These are phyloP conservation scores for Chytriomyces confervae DNA, from an alignment of 192 early-diverging fungal genomes.

Conservation along the genomic window DNA sequence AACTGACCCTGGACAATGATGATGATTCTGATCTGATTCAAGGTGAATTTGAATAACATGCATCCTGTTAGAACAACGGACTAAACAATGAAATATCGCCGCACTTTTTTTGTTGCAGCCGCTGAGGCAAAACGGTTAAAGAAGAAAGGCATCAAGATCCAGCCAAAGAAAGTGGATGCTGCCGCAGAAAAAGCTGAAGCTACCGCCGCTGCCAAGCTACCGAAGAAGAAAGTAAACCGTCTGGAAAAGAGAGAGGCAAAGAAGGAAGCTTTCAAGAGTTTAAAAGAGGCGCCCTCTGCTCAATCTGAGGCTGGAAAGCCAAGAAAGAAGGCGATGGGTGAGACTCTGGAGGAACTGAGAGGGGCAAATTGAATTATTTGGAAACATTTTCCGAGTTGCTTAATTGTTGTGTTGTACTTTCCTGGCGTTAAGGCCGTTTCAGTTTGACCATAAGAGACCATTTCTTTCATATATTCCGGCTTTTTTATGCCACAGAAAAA, in stretches of 20 bases:
- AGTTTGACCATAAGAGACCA: too few relatives aligned
- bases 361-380: too few relatives aligned
- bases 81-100: too few relatives aligned
- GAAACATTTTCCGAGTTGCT: too few relatives aligned
- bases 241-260: conserved; percentile 44
- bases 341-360: conserved; percentile 28
- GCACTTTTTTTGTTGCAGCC: conserved; percentile 1
- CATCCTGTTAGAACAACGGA: too few relatives aligned
- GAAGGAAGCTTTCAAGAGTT: conserved; percentile 39
- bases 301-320: conserved; percentile 24
- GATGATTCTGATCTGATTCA: conserved; percentile 66
- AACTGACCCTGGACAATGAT: conserved; percentile 60
- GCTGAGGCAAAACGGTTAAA: conserved; percentile 48
- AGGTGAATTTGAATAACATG: conserved; percentile 31
- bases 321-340: conserved; percentile 23
- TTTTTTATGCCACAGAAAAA: too few relatives aligned
- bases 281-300: conserved; percentile 34
- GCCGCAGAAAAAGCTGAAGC: neutral
- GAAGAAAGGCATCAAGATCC: conserved; percentile 49
- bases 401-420: too few relatives aligned
- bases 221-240: conserved; percentile 40
- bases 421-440: too few relatives aligned
- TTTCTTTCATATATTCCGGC: too few relatives aligned
- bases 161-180: conserved; percentile 9
- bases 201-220: neutral